Conservation (phyloP, 352 stramenopile species). For the Phytophthora cactorum region DNA sequence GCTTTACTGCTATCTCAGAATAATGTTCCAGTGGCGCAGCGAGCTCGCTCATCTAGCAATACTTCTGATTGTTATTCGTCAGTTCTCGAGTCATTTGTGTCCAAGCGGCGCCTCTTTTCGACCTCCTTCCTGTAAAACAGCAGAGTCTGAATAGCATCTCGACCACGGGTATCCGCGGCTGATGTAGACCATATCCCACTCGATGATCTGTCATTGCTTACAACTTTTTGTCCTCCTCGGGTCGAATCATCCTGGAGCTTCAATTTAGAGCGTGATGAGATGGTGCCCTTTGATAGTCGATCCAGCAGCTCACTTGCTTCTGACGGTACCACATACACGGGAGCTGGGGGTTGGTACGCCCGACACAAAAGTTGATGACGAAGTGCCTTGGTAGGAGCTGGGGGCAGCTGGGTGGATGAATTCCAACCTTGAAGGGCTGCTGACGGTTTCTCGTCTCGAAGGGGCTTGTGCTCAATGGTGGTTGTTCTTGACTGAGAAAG, state of each 20-base stretch:
- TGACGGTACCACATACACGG: slow-evolving; percentile 41
- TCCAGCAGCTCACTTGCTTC: slow-evolving; percentile 44
- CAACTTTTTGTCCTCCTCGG: slow-evolving; percentile 2
- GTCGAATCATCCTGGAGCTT: slow-evolving; percentile 3
- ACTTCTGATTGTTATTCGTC: slow-evolving; percentile 5
- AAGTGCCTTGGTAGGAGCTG: slow-evolving; percentile 39
- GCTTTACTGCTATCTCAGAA: too few species aligned
- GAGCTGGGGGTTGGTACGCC: slow-evolving; percentile 54
- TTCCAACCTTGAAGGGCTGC: slow-evolving; percentile 46
- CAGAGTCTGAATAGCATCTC: slow-evolving; percentile 63
- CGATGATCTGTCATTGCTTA: slow-evolving; percentile 1
- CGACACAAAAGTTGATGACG: slow-evolving; percentile 67
- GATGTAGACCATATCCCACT: slow-evolving; percentile 5
- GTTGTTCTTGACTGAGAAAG: slow-evolving; percentile 7
- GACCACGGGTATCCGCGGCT: slow-evolving; percentile 37
- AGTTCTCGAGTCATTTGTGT: slow-evolving; percentile 11
- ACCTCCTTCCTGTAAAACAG: slow-evolving; percentile 73
- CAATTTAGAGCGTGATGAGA: slow-evolving; percentile 63
- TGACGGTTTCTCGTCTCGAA: slow-evolving; percentile 9
- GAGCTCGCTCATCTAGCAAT: too few species aligned
- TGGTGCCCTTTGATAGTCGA: slow-evolving; percentile 57
- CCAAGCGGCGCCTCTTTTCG: slow-evolving; percentile 53
- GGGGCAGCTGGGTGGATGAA: slow-evolving; percentile 53
- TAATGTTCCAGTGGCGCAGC: too few species aligned
- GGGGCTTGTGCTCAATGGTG: slow-evolving; percentile 7